Percentiles rank a stretch among this genome's conserved stretches.
Conservation (phyloP, 2,329 filamentous ascomycete genomes). For the Sarocladium brachiariae region DNA sequence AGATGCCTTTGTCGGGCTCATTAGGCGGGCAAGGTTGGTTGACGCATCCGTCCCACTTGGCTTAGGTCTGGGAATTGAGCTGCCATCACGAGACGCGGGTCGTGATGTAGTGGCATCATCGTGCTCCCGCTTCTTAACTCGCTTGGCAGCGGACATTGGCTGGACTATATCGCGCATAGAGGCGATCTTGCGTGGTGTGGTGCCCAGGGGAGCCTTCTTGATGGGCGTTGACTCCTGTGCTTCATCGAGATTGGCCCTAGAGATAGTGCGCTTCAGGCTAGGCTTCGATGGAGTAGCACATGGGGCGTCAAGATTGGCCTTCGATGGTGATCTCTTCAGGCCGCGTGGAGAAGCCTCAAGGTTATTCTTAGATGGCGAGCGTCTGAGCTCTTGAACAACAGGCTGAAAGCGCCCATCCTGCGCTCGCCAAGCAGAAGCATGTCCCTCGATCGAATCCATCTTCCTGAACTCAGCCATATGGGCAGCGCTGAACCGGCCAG, state of each 20-base stretch:
- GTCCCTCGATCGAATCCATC: conserved; percentile 92
- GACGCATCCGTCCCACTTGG: conserved; percentile 23
- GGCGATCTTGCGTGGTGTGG: conserved; percentile 7
- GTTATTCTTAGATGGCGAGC: conserved; percentile 42
- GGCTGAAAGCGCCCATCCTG: conserved; percentile 40
- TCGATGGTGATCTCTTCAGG: conserved; percentile 37
- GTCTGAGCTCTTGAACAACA: conserved; percentile 40
- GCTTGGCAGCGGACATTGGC: conserved; percentile 46
- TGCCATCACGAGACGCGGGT: conserved; percentile 47
- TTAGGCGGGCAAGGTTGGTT: conserved; percentile 49
- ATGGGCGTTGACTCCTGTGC: conserved; percentile 17
- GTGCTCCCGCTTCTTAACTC: conserved; percentile 57
- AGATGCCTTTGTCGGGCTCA: conserved; percentile 75
- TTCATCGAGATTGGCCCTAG: conserved; percentile 22
- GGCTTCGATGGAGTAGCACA: conserved; percentile 37
- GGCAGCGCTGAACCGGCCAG: conserved; percentile 71
- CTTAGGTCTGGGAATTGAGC: conserved; percentile 43
- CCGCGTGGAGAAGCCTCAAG: conserved; percentile 19
- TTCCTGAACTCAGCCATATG: conserved; percentile 91
- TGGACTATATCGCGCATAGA: conserved; percentile 19
- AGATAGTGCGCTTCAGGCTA: conserved; percentile 20
- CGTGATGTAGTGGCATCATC: conserved; percentile 65
- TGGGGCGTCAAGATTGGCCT: conserved; percentile 59
- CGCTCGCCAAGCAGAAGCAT: conserved; percentile 70
- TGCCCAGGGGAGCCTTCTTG: neutral